Conservation (phyloP, 495 filamentous ascomycete genomes). For the Corynascus novoguineensis region DNA sequence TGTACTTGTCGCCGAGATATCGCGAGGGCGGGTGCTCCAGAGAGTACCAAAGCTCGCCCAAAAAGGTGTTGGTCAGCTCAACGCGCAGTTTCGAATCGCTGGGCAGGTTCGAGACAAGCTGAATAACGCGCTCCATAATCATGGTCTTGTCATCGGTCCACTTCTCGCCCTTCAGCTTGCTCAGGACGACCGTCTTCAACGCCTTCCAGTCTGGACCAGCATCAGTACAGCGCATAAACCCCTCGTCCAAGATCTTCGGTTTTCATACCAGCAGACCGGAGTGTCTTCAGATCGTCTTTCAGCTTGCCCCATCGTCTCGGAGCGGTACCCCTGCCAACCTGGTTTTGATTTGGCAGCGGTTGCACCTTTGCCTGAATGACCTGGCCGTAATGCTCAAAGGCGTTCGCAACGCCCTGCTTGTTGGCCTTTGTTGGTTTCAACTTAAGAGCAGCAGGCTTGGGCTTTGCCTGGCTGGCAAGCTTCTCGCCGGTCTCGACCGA, state of each 20-base stretch:
- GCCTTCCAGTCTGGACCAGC: slow-evolving; percentile 36
- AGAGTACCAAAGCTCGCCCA: slow-evolving; percentile 65
- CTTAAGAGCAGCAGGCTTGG: slow-evolving; percentile 18
- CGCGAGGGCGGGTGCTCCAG: slow-evolving; percentile 50
- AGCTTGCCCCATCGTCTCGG: slow-evolving; percentile 45
- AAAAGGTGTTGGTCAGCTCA: slow-evolving; percentile 63
- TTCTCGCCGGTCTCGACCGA: slow-evolving; percentile 13
- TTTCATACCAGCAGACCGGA: slow-evolving; percentile 40
- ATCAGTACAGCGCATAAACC: neutral
- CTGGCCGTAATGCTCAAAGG: slow-evolving; percentile 58
- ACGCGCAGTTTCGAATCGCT: slow-evolving; percentile 54
- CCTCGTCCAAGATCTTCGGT: neutral
- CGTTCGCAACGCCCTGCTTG: slow-evolving; percentile 38
- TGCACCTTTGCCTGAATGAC: slow-evolving; percentile 58
- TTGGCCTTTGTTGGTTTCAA: slow-evolving; percentile 27
- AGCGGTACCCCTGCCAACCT: slow-evolving; percentile 57
- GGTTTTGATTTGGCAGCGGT: slow-evolving; percentile 61
- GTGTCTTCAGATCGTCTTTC: slow-evolving; percentile 55
- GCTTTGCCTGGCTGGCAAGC: slow-evolving; percentile 23
- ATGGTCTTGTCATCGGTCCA: slow-evolving; percentile 69
- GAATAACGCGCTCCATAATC: slow-evolving; percentile 73
- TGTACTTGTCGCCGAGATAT: slow-evolving; percentile 59
- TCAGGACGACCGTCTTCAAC: slow-evolving; percentile 29
- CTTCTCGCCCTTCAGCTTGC: slow-evolving; percentile 46
- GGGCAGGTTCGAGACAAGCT: slow-evolving; percentile 64